Evolutionary conservation across 352 stramenopile genomes (phyloP).

Genomic region (Phytophthora foliorum): DNA sequence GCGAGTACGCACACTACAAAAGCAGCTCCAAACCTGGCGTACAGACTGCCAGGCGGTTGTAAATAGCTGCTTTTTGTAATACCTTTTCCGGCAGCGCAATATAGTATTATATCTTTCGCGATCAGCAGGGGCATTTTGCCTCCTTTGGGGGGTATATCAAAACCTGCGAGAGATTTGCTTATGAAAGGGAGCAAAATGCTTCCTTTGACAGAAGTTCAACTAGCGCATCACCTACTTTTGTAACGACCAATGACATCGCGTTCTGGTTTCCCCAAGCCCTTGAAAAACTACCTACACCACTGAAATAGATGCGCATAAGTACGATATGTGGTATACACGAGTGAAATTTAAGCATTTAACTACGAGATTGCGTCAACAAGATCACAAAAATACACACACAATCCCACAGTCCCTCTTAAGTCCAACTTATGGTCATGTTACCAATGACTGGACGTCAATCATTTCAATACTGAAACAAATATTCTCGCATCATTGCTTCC

Average conservation of each 20-base stretch:
- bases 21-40: too few species aligned
- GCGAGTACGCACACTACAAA: too few species aligned
- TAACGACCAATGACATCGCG: background rate
- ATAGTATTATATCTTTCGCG: background rate
- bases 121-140: background rate
- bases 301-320: too few species aligned
- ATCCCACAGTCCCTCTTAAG: background rate
- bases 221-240: background rate
- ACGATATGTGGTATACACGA: background rate
- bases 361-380: slow-evolving; percentile 10
- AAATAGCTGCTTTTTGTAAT: too few species aligned
- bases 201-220: slow-evolving; percentile 3
- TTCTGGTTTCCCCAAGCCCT: background rate
- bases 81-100: too few species aligned
- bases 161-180: background rate
- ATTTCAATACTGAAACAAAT: slow-evolving; percentile 6
- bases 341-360: slow-evolving; percentile 2
- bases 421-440: background rate
- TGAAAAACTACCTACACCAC: background rate
- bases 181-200: background rate
- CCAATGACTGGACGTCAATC: background rate
- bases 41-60: too few species aligned
- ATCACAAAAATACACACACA: background rate
- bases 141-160: background rate
- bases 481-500: background rate